These are phyloP conservation scores for Yamadazyma songkhlaensis DNA, from an alignment of 1,139 yeast species.

Conservation along the genomic window DNA sequence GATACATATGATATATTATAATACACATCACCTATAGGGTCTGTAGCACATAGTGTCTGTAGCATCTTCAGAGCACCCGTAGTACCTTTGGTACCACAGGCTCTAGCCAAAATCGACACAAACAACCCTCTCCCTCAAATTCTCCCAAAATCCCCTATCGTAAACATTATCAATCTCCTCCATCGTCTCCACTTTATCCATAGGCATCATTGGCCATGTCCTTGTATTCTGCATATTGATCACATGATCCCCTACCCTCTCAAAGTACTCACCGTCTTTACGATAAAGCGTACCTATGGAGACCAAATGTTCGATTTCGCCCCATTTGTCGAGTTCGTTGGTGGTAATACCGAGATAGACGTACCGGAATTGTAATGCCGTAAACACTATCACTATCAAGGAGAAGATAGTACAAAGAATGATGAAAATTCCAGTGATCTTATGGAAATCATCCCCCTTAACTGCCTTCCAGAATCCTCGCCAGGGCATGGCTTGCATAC, in stretches of 20 bases:
- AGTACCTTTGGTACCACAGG: no score
- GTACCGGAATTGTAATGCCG: conserved; percentile 58
- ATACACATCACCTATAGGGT: no score
- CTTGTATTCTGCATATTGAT: conserved; percentile 13
- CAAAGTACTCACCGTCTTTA: conserved; percentile 17
- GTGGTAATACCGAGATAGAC: conserved; percentile 86
- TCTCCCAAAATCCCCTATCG: conserved; percentile 59
- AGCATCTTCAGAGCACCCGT: no score
- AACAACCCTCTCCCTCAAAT: conserved; percentile 29
- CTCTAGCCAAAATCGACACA: no score
- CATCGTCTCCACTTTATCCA: conserved; percentile 7
- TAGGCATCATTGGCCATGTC: conserved; percentile 8
- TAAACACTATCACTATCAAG: conserved; percentile 54
- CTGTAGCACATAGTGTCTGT: no score
- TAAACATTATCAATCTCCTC: conserved; percentile 59
- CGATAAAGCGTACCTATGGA: conserved; percentile 29
- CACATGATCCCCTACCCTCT: conserved; percentile 17
- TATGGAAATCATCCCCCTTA: conserved; percentile 26
- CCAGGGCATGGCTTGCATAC: conserved; percentile 26
- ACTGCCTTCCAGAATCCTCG: conserved; percentile 29
- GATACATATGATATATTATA: no score
- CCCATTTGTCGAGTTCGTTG: conserved; percentile 86
- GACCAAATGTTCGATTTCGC: conserved; percentile 60
- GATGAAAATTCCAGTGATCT: conserved; percentile 49
- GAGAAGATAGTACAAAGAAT: conserved; percentile 54